Evolutionary conservation across 306 rosid genomes (phyloP), one percentile per base, ranked within the genome.

Genomic region (Spatholobus suberectus): DNA sequence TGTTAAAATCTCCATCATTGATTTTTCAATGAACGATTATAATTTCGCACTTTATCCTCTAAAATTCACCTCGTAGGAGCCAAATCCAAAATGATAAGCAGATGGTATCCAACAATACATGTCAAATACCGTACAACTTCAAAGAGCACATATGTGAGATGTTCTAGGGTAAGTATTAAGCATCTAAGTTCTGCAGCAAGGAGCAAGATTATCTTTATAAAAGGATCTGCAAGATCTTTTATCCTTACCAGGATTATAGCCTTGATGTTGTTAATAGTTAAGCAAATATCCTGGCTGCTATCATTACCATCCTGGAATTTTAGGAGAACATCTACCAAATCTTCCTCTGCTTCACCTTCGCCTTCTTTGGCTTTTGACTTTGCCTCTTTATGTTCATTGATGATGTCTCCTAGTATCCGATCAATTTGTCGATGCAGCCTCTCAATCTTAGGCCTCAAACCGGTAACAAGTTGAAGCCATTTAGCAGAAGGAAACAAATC

Each of bases 391-490:
- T 77, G 73, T 5, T 62, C 35, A 46, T 29, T 11, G 71, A 77
- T 62, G 73, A 77, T 77, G 14, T 77, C 34, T 13, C n/a, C 49
- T 13, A 62, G 10, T 27, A 62, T 62, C 62, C 17, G 41, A 18
- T 77, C 81, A 1, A 4, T 21, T 29, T 6, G 5, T 62, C 43
- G 6, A 0, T 66, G 77, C 34, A 65, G 14, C 46, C 6, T 74
- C 74, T 82, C 84, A 69, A 87, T 46, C 75, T 79, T 75, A 9
- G 55, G 35, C 74, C 76, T 68, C 29, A 70, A 11, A 0, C 87
- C 85, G 11, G 62, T 47, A 26, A 85, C 0, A 9, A 7, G 1
- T 46, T 76, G 65, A 77, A 88, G 77, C 63, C 80, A 51, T 29
- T 67, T 71, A 14, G n/a, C n/a, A n/a, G n/a, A n/a, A n/a, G n/a